A percentile compares a stretch with the other conserved stretches of the same genome.
These are phyloP conservation scores for Pugionium dolabratum DNA, from an alignment of 345 rosid genomes.

Conservation along the genomic window DNA sequence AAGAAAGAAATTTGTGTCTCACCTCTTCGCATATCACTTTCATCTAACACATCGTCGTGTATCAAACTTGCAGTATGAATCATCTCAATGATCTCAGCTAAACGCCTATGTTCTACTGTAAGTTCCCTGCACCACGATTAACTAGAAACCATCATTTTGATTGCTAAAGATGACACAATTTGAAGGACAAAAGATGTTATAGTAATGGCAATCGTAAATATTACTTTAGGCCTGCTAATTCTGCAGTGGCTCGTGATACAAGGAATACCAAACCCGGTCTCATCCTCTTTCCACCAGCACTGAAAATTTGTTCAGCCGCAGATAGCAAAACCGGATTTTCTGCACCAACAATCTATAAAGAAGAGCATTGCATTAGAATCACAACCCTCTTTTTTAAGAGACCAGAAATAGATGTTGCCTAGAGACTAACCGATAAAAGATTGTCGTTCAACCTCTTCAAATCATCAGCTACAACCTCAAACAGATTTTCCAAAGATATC, in stretches of 20 bases:
- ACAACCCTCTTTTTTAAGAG: not conserved
- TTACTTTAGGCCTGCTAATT: constrained; percentile 71
- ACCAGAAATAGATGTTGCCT: not conserved
- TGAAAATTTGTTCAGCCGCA: constrained; percentile 93
- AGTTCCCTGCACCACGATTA: constrained; percentile 60
- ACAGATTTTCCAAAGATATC: constrained; percentile 59
- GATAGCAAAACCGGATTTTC: constrained; percentile 93
- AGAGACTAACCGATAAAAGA: constrained; percentile 77
- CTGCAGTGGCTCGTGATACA: constrained; percentile 90
- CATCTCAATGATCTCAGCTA: constrained; percentile 98
- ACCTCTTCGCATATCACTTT: constrained; percentile 97
- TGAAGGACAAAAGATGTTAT: constrained; percentile 1
- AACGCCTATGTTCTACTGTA: constrained; percentile 73
- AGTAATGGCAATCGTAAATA: constrained; percentile 6
- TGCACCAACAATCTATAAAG: constrained; percentile 89
- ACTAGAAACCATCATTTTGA: constrained; percentile 16
- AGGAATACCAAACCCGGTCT: constrained; percentile 94
- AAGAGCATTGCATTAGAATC: constrained; percentile 29
- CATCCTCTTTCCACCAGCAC: constrained; percentile 99
- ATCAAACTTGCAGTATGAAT: constrained; percentile 98
- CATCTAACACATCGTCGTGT: constrained; percentile 93
- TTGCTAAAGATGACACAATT: not conserved
- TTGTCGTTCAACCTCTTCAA: constrained; percentile 76
- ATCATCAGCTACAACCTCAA: constrained; percentile 86
- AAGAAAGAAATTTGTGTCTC: constrained; percentile 7